Evolutionary conservation across 106 monocot genomes (phyloP).

Genomic region (Apostasia shenzhenica): DNA sequence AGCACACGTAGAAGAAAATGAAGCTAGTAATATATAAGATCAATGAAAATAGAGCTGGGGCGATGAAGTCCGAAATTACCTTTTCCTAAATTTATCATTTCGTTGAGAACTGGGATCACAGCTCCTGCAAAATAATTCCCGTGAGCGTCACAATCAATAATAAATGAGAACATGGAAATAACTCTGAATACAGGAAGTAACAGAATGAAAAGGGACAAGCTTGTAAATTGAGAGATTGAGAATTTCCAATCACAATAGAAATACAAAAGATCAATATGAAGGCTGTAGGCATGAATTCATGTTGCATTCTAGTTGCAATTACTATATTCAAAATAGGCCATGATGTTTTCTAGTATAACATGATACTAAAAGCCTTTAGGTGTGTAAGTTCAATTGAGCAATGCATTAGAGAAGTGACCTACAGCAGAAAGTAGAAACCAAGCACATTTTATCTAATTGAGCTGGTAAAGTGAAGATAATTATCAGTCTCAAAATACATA

Average conservation of each 20-base stretch:
- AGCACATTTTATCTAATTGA: too few species aligned
- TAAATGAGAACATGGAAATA: not conserved
- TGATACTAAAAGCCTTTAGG: too few species aligned
- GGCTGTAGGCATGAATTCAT: too few species aligned
- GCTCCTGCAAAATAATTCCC: constrained; percentile 10
- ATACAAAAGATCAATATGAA: too few species aligned
- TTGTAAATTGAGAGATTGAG: not conserved
- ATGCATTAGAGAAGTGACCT: too few species aligned
- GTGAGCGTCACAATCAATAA: constrained; percentile 29
- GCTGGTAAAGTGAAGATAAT: too few species aligned
- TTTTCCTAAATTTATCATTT: constrained; percentile 23
- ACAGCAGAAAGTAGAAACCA: too few species aligned
- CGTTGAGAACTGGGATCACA: constrained; percentile 9
- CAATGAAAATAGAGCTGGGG: not conserved
- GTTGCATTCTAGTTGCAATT: not conserved
- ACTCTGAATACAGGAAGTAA: not conserved
- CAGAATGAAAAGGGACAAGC: not conserved
- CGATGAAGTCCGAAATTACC: constrained; percentile 14
- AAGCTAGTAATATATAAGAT: not conserved
- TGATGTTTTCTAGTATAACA: too few species aligned
- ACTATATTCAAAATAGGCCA: too few species aligned
- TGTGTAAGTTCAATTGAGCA: too few species aligned
- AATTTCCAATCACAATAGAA: not conserved
- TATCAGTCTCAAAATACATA: too few species aligned
- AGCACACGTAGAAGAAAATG: not conserved